Evolutionary conservation across 768 basidiomycete species (phyloP), one percentile per base, ranked within the genome.

Genomic region (Xanthoconium purpureum): DNA sequence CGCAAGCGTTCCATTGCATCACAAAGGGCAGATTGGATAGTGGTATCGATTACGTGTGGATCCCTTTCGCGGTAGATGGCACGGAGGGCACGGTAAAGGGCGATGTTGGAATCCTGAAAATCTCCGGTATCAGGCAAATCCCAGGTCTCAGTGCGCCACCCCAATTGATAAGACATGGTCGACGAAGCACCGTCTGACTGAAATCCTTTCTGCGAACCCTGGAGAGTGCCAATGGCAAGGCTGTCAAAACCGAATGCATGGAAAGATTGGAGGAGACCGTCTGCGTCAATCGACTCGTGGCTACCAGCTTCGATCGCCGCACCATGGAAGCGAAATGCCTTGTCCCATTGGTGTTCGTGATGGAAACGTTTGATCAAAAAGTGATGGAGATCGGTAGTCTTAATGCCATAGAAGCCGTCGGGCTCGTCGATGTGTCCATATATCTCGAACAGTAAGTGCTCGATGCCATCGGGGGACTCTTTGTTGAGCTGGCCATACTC

Each of bases 381-480:
- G 43, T 82, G 80, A 28, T 84, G 81, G n/a, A 91, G 80, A 66
- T 98, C 85, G 33, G 79, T 72, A 8, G 88, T 85, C 58, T 87
- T 80, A 56, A 98, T 94, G 6, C 94, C 94, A 71, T 99, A 99
- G 70, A 99, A 99, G 2, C 97, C 94, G 64, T 99, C 97, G 0
- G 95, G 95, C 69, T 99, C 97, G 65, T 97, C 95, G 57, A 99
- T 94, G 63, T 94, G 89, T 52, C 86, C 85, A 66, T 98, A 99
- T 48, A 98, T 93, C 48, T 89, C 88, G 74, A 94, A 98, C 20
- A 98, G 74, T 28, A 95, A 78, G 55, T 88, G 76, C 61, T 93
- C 90, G 1, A 78, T 74, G 15, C 73, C 70, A 11, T 60, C 58
- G 3, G 64, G 57, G n/a, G 65, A 66, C 8, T 72, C 70, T 18